Base-by-base conservation (phyloP, 306 rosid species). In the Purshia tridentata region DNA sequence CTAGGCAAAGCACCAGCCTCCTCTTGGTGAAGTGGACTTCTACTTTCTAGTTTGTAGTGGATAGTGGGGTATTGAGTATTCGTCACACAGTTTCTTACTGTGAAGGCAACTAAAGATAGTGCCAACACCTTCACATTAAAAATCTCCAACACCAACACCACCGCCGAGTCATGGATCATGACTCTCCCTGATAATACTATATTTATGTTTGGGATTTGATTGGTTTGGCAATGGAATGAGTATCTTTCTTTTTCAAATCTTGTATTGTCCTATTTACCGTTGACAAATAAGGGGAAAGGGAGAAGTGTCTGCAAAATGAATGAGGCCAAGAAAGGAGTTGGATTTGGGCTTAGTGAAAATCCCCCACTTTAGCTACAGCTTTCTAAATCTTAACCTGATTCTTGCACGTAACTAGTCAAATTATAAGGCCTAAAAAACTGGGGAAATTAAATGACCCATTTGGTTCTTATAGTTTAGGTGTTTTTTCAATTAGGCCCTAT, bases 1-100 rank as follows among this genome's bases (percentile, higher is more conserved):
- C 13, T 60, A 19, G 49, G 48, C 11, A 39, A 39, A n/a, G 13
- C 61, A 69, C 67, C 40, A 47, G 8, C 58, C 6, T 6, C 20
- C 4, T 65, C 35, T 42, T 61, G n/a, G 29, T 3, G 35, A 29
- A 23, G 8, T 48, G n/a, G 44, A 39, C 69, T 46, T 46, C 18
- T 22, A 20, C 55, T 22, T 46, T 46, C 7, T 20, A 46, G 13
- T 12, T 5, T 49, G 72, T 42, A 51, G 78, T 70, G 86, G 84
- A 78, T 62, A 49, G 20, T 6, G 55, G 35, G 35, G 35, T 29
- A 29, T 29, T 29, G 35, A 29, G 35, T 29, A 29, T 15, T 49
- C 12, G 62, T 19, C 76, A 82, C 35, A 62, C 16, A 67, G 70
- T 79, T 82, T 83, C 88, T 37, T 22, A 44, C 81, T 73, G 54